Evolutionary conservation across 805 yeast species (phyloP), one percentile per base, ranked within the genome.

Genomic region (Phaffomyces thermotolerans): DNA sequence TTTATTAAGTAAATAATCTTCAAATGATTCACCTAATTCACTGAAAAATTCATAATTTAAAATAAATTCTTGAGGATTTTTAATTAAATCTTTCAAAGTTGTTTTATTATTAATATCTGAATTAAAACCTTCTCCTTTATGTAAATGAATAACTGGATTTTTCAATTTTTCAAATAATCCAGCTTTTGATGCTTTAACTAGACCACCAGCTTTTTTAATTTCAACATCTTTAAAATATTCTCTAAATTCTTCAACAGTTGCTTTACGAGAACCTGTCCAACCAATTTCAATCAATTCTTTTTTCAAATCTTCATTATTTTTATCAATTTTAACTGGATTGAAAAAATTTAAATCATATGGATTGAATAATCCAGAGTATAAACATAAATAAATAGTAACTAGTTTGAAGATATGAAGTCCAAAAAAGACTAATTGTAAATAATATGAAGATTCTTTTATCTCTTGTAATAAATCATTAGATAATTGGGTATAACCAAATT

Each of bases 231-330:
- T 78, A 71, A 78, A 83, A 55, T 66, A 71, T 48, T 79, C 83
- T 56, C 76, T 76, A 72, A 82, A 91, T 50, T 79, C 88, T 34
- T 78, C 83, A 24, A 78, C 66, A 18, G 81, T 73, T 13, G 83
- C 83, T 52, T 81, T 80, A 63, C 81, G 83, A 22, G 93, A 75
- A 42, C 96, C 95, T n/a, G 96, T 88, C 98, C 98, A 93, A 39
- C 98, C 98, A 52, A 90, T 67, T 4, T 65, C 63, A 30, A 79
- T 52, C 53, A 90, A 72, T 46, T 75, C 69, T 22, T 62, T 59
- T 50, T 57, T 69, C 52, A 58, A 54, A 45, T 42, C 49, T 40
- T 50, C 68, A 51, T 58, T 60, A 18, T 60, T 51, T 41, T 63
- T 63, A 13, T 57, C 69, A 53, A 55, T 63, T 42, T 47, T 63